A percentile compares a stretch with the other conserved stretches of the same genome.
Conservation (phyloP, 2,329 filamentous ascomycete genomes). For the Helotiales sp. region DNA sequence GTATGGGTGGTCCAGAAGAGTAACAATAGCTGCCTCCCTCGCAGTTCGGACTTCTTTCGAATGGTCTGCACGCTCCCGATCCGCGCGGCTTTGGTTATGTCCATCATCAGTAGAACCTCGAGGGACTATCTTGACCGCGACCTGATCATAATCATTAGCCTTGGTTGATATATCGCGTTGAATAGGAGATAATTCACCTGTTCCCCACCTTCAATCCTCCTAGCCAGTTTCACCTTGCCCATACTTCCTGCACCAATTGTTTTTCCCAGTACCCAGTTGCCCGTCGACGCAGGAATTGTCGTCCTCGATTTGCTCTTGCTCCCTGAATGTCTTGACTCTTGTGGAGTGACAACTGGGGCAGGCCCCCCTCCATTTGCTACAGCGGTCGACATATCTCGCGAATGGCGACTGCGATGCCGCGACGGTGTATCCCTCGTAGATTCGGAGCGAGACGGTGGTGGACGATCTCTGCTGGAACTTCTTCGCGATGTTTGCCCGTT, state of each 20-base stretch:
- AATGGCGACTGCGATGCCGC: conserved; percentile 35
- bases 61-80: conserved; percentile 88
- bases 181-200: conserved; percentile 56
- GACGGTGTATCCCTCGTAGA: conserved; percentile 40
- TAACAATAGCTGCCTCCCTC: conserved; percentile 94
- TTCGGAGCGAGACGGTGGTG: conserved; percentile 26
- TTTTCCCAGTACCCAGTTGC: conserved; percentile 93
- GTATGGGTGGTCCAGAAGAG: conserved; percentile 89
- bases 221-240: conserved; percentile 97
- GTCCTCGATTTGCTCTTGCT: conserved; percentile 65
- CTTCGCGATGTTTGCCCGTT: conserved; percentile 46
- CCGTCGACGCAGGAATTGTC: conserved; percentile 85
- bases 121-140: conserved; percentile 96
- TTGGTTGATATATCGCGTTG: background rate
- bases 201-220: conserved; percentile 85
- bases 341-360: conserved; percentile 50
- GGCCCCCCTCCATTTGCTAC: conserved; percentile 54
- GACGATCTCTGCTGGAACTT: conserved; percentile 33
- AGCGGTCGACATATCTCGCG: conserved; percentile 50
- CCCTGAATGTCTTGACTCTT: conserved; percentile 47
- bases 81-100: conserved; percentile 63
- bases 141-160: conserved; percentile 51
- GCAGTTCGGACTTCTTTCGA: conserved; percentile 96
- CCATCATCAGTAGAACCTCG: conserved; percentile 81
- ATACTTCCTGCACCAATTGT: conserved; percentile 97